Percentiles rank a stretch among this genome's conserved stretches.
Conservation (phyloP, 768 basidiomycete species). For the Fistulinella prunicolor region DNA sequence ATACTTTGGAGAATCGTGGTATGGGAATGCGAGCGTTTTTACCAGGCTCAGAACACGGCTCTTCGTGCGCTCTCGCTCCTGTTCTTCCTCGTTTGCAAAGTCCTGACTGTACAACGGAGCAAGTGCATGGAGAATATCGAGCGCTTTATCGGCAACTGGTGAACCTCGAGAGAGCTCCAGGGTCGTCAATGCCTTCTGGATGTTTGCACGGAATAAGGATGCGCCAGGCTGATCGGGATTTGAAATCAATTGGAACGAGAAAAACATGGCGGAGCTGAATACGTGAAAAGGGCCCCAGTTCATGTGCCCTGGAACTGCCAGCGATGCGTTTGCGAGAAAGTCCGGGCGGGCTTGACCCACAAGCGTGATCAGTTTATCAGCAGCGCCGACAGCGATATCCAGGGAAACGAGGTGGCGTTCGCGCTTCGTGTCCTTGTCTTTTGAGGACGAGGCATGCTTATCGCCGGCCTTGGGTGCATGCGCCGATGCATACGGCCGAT, state of each 20-base stretch:
- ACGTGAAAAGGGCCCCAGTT: constrained; percentile 82
- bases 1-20: constrained; percentile 63
- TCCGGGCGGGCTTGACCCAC: constrained; percentile 74
- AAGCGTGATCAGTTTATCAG: constrained; percentile 75
- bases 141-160: constrained; percentile 71
- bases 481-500: constrained; percentile 64
- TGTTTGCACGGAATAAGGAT: constrained; percentile 70
- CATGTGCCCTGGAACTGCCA: constrained; percentile 79
- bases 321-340: constrained; percentile 63
- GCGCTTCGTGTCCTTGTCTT: constrained; percentile 27
- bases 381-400: constrained; percentile 72
- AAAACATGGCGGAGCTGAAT: constrained; percentile 87
- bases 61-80: constrained; percentile 58
- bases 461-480: constrained; percentile 24
- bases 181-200: constrained; percentile 63
- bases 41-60: constrained; percentile 62
- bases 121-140: constrained; percentile 66
- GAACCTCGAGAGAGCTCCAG: constrained; percentile 64
- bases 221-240: constrained; percentile 80
- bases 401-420: constrained; percentile 56
- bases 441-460: constrained; percentile 31
- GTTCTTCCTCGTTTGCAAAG: constrained; percentile 47
- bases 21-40: constrained; percentile 78
- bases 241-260: constrained; percentile 83
- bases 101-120: constrained; percentile 71